Percentiles rank a stretch among this genome's conserved stretches.
Conservation (phyloP, 2,329 filamentous ascomycete genomes). For the Diaporthe sp. region DNA sequence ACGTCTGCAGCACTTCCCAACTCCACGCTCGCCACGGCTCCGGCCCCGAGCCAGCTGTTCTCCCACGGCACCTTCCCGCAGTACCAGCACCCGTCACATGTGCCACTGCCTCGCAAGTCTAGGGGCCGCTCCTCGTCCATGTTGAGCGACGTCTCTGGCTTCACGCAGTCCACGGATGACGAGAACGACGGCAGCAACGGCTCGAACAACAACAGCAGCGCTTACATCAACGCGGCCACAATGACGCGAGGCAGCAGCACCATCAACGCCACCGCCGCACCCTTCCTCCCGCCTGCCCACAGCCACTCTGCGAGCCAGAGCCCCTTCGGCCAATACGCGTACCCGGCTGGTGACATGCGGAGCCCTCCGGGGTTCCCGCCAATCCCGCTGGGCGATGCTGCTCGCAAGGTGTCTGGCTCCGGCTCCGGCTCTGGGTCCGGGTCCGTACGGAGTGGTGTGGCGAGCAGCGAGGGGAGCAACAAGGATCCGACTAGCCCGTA, state of each 20-base stretch:
- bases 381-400: conserved; percentile 42
- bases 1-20: conserved; percentile 35
- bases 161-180: conserved; percentile 73
- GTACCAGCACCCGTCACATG: conserved; percentile 53
- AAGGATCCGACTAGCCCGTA: conserved; percentile 67
- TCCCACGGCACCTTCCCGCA: conserved; percentile 49
- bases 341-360: conserved; percentile 38
- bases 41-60: conserved; percentile 52
- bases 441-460: conserved; percentile 56
- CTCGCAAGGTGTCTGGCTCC: conserved; percentile 44
- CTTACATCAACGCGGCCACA: conserved; percentile 32
- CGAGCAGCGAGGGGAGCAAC: conserved; percentile 63
- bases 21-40: conserved; percentile 46
- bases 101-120: conserved; percentile 56
- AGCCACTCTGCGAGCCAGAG: conserved; percentile 35
- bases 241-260: conserved; percentile 41
- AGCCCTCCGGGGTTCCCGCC: conserved; percentile 37
- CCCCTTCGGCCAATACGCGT: conserved; percentile 39
- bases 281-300: conserved; percentile 42
- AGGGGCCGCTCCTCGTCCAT: conserved; percentile 76
- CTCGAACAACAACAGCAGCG: conserved; percentile 43
- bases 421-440: conserved; percentile 45
- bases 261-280: conserved; percentile 46
- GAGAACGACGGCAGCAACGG: conserved; percentile 55
- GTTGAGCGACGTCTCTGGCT: conserved; percentile 77